Evolutionary conservation across 2,329 filamentous ascomycete genomes (phyloP), one percentile per base, ranked within the genome.

Genomic region (Talaromyces sp.): DNA sequence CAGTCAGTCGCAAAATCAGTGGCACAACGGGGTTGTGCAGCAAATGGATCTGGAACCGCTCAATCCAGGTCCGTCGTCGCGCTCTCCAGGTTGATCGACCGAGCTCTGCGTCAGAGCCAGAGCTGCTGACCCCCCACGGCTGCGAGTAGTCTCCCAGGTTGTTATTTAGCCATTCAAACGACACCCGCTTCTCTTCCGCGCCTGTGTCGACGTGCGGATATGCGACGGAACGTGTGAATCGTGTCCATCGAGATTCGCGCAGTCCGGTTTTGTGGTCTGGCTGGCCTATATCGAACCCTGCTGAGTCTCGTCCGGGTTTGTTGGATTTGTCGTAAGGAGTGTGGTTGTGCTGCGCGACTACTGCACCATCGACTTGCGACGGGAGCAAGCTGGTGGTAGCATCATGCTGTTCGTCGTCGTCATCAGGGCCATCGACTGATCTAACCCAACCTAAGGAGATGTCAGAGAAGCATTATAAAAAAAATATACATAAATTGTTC

Each of bases 11-110:
- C 72, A 96, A 91, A 15, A 90, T 80, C 59, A 97, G 80, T 2
- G 95, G 95, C 1, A 96, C 89, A 65, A 97, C 88, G 13, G 92
- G 89, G 70, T 93, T 92, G 62, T 88, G 87, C 69, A 96, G 81
- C 30, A 96, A 80, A 42, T 85, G 84, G 58, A 84, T 82, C 81
- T 89, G 89, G 57, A 89, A 75, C 60, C 86, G 83, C 71, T 86
- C 84, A 64, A 82, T 75, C 75, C 81, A 83, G 62, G 78, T 78
- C 66, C 82, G 77, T 56, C 82, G 78, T 66, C 81, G 81, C 25
- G 74, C 73, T 71, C 80, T 83, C 64, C 75, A 79, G 63, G 79
- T 78, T 63, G 42, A 42, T 39, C 54, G 55, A 25, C 60, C 77
- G 42, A 82, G 78, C 30, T 82, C 80, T 62, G 81, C 75, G 64